Conservation (phyloP, 768 basidiomycete genomes). For the Hemileccinum rubropunctum region DNA sequence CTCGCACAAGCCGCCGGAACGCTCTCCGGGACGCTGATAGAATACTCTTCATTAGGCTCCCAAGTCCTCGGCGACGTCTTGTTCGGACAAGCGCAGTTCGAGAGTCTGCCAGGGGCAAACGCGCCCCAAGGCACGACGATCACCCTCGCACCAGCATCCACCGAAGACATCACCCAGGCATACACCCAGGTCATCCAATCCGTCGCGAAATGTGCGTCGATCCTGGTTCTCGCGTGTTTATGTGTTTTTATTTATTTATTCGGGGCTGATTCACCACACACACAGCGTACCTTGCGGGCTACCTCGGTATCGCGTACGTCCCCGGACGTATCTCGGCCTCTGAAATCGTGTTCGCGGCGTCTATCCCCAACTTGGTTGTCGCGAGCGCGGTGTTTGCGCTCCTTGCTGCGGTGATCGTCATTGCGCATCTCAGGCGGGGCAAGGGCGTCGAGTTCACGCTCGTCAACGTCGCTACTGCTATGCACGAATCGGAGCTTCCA, state of each 20-base stretch:
- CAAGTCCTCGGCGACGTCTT: constrained; percentile 18
- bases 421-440: constrained; percentile 22
- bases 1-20: constrained; percentile 6
- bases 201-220: constrained; percentile 18
- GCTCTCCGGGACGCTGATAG: neutral
- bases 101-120: constrained; percentile 1
- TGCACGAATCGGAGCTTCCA: constrained; percentile 26
- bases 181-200: constrained; percentile 24
- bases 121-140: neutral
- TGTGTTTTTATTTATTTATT: too few relatives aligned
- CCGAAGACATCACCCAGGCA: constrained; percentile 13
- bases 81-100: constrained; percentile 18
- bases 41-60: constrained; percentile 10
- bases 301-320: constrained; percentile 27
- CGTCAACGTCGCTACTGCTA: constrained; percentile 18
- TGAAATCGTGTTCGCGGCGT: constrained; percentile 23
- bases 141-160: constrained; percentile 7
- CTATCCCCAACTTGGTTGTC: constrained; percentile 26
- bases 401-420: constrained; percentile 17
- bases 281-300: constrained; percentile 15
- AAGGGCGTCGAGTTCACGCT: constrained; percentile 26
- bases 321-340: constrained; percentile 24
- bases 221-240: too few relatives aligned
- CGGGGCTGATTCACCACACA: too few relatives aligned
- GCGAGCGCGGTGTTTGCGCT: constrained; percentile 24